Base-by-base conservation (phyloP, 2,329 filamentous ascomycete species). In the Gliomastix tumulicola region DNA sequence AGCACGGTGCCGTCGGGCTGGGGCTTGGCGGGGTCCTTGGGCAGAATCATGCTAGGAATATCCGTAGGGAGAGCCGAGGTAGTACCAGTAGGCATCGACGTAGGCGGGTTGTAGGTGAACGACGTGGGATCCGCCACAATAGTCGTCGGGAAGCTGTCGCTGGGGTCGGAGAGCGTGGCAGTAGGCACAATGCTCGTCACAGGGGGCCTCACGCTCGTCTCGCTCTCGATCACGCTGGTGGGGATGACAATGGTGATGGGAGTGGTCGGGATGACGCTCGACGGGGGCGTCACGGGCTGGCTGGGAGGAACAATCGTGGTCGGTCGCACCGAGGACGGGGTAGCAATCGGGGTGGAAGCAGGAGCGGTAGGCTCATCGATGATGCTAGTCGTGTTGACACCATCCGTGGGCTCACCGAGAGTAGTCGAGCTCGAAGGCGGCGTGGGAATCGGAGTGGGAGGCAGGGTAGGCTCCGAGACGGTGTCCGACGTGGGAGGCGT, bases 1-100 rank as follows among this genome's bases (percentile, higher is more conserved):
- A 85, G 62, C 5, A 76, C 79, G 1, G 76, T 79, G 47, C 85
- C 84, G 4, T 69, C 61, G 0, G 86, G 84, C 15, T 69, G 57
- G 5, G 63, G 41, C 9, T 56, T 47, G 16, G 69, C 66, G 34
- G 74, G 69, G 38, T 74, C 69, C 28, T 78, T 74, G 8, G 88
- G 87, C 20, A 80, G 76, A 45, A 96, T 89, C 30, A 85, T 74
- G 50, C 77, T 78, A 16, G 88, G 88, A 40, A 94, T 69, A 23
- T 69, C 67, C 0, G 77, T 74, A 1, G 85, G 82, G 37, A 88
- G 65, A 17, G 70, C 69, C 1, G 66, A 52, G 6, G 62, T 65
- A 3, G 69, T 63, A 1, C 65, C 64, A 10, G 63, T 59, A 7
- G 57, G 47, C 7, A 48, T 53, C 12, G 52, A 49, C 3, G 55